Evolutionary conservation across 2,329 filamentous ascomycete genomes (phyloP), one percentile per base, ranked within the genome.

Genomic region (Xylaria polymorpha): DNA sequence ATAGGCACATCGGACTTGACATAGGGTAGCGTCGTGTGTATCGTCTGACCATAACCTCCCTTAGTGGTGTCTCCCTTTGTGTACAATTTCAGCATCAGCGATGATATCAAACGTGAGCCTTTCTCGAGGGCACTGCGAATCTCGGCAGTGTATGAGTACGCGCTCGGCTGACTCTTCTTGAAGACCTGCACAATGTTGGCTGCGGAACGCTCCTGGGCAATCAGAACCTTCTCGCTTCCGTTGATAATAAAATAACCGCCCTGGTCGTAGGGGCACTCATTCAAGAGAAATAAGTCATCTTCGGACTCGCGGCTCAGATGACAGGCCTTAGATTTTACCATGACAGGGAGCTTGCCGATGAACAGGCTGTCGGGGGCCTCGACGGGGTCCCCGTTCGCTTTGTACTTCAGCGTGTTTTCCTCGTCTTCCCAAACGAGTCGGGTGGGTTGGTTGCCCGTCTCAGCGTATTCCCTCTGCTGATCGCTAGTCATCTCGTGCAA

Each of bases 171-270:
- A 0, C 95, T 94, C 84, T 99, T 99, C 83, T 97, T 95, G 88
- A 99, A 99, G 35, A 99, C 95, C 82, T 99, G 96, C 5, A 99
- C 96, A 68, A 98, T 99, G 79, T 99, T 99, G 78, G 95, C 96
- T 48, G 96, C 96, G 79, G 94, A 98, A 71, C 96, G 92, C 82
- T 99, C 96, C 80, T 99, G 96, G 1, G 96, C 96, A 76, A 99
- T 99, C 74, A 99, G 84, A 25, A 99, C 96, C 86, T 99, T 99
- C 80, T 99, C 96, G 81, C 93, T 97, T 51, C 96, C 96, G 83
- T 99, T 99, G 86, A 99, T 99, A 76, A 99, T 94, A 79, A 99
- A 99, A 82, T 99, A 99, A 73, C 96, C 96, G 74, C 96, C 96
- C 78, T 98, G 96, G 78, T 99, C 96, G 80, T 98, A 99, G 0